Evolutionary conservation across 1,139 yeast genomes (phyloP).

Genomic region (Taiozyma sp.): DNA sequence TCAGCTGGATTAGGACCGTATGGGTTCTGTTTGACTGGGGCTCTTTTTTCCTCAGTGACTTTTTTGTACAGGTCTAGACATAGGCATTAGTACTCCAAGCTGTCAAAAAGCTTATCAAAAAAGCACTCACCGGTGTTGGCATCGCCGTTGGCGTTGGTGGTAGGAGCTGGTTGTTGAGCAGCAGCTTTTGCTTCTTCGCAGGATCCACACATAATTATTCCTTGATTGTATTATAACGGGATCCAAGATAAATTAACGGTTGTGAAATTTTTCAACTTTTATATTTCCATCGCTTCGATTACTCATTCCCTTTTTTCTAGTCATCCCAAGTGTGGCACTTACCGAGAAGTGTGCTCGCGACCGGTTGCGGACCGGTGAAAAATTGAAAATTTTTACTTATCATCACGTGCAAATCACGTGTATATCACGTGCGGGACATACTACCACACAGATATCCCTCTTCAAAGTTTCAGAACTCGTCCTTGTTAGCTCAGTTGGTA

Average conservation of each 20-base stretch:
- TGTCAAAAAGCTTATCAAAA: neutral
- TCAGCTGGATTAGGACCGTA: slow-evolving; percentile 97
- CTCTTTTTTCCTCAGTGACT: slow-evolving; percentile 42
- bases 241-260: neutral
- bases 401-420: neutral
- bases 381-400: neutral
- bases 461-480: neutral
- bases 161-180: slow-evolving; percentile 6
- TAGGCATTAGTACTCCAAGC: neutral
- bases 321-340: neutral
- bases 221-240: neutral
- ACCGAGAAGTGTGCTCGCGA: neutral
- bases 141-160: slow-evolving; percentile 1
- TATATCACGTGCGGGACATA: too few species aligned
- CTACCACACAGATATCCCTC: neutral
- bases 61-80: slow-evolving; percentile 27
- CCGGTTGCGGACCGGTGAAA: neutral
- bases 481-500: slow-evolving; percentile 1
- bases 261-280: neutral
- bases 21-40: slow-evolving; percentile 50
- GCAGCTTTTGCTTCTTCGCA: slow-evolving; percentile 19
- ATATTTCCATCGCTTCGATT: neutral
- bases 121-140: neutral
- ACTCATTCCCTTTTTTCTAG: neutral
- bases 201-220: slow-evolving; percentile 16